phyloP scores from a whole-genome alignment of 805 yeast species.

The Lachancea sp. region DNA sequence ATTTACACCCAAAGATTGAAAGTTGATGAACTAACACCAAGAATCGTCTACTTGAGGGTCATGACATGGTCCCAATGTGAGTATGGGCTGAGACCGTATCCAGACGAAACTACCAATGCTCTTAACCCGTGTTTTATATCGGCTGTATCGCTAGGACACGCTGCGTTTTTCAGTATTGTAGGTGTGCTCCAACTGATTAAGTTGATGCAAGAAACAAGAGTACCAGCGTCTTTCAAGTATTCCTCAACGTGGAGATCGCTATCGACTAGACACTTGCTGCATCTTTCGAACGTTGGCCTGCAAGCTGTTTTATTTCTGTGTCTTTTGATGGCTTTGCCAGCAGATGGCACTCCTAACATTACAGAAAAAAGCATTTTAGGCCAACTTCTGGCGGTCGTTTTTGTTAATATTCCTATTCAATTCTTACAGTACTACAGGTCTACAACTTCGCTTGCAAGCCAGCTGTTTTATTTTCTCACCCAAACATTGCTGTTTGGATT shows the following conservation, averaged over 20 bases:
- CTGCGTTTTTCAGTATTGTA: constrained; percentile 16
- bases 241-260: constrained; percentile 9
- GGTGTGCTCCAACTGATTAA: constrained; percentile 22
- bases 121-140: constrained; percentile 33
- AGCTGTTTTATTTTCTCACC: constrained; percentile 24
- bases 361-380: constrained; percentile 10
- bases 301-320: constrained; percentile 14
- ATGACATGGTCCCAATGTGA: neutral
- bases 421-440: constrained; percentile 26
- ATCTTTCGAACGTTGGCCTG: constrained; percentile 19
- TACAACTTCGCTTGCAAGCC: constrained; percentile 25
- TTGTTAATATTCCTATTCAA: constrained; percentile 26
- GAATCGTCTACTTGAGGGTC: neutral
- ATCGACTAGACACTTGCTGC: constrained; percentile 16
- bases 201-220: constrained; percentile 13
- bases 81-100: constrained; percentile 23
- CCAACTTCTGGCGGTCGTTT: constrained; percentile 17
- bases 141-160: constrained; percentile 11
- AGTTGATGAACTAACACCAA: too few species aligned
- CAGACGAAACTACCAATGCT: constrained; percentile 30
- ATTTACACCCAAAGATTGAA: too few species aligned
- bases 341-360: constrained; percentile 9
- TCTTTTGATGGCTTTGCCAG: constrained; percentile 10
- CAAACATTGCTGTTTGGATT: constrained; percentile 17
- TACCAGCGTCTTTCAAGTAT: constrained; percentile 16